Conservation (phyloP, 2,329 filamentous ascomycete genomes). For the Tolypocladium guangdongense region DNA sequence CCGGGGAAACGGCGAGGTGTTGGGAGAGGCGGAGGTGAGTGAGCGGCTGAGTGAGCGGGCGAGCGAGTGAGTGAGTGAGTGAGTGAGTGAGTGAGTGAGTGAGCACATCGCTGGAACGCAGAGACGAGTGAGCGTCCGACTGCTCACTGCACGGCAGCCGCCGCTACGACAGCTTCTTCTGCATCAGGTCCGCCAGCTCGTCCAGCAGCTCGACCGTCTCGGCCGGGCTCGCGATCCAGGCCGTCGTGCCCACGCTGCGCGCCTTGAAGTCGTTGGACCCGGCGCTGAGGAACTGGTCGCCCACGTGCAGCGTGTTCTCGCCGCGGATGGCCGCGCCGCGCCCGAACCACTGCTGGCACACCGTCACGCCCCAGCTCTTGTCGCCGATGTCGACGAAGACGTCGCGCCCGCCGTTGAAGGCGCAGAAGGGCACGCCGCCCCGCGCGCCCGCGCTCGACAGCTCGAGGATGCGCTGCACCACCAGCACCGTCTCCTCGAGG, state of each 20-base stretch:
- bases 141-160: neutral
- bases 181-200: slow-evolving; percentile 56
- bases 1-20: too few species aligned
- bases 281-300: slow-evolving; percentile 92
- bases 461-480: slow-evolving; percentile 87
- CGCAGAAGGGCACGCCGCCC: slow-evolving; percentile 90
- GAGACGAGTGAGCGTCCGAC: neutral
- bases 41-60: too few species aligned
- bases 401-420: slow-evolving; percentile 95
- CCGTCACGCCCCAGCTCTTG: slow-evolving; percentile 89
- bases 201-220: slow-evolving; percentile 88
- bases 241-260: slow-evolving; percentile 80
- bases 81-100: too few species aligned
- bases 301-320: slow-evolving; percentile 80
- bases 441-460: too few species aligned
- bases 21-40: neutral
- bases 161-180: neutral
- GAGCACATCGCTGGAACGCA: neutral
- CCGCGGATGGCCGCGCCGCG: slow-evolving; percentile 45
- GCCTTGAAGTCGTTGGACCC: slow-evolving; percentile 97
- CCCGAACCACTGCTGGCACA: slow-evolving; percentile 85
- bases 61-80: too few species aligned
- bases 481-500: slow-evolving; percentile 89
- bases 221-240: slow-evolving; percentile 87
- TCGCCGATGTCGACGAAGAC: slow-evolving; percentile 98